Evolutionary conservation across 2,329 filamentous ascomycete genomes (phyloP).

Genomic region (Pseudocercospora musae): DNA sequence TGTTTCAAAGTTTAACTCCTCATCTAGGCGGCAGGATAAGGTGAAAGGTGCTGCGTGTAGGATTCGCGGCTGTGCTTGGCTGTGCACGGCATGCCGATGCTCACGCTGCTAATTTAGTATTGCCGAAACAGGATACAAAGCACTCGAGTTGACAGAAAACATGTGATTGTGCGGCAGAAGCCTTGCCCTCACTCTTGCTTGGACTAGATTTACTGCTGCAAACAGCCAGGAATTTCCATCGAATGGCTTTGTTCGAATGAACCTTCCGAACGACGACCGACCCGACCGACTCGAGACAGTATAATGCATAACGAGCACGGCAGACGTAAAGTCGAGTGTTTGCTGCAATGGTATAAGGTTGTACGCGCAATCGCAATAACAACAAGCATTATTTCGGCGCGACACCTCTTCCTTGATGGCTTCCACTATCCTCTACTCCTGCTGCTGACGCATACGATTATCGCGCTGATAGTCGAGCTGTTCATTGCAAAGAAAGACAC

Average conservation of each 20-base stretch:
- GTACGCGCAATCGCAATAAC: slow-evolving; percentile 8
- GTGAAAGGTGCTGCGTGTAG: not conserved
- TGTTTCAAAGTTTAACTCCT: not conserved
- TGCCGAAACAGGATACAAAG: not conserved
- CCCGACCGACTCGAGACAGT: not conserved
- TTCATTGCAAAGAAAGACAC: not conserved
- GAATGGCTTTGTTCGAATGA: not conserved
- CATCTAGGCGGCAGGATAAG: not conserved
- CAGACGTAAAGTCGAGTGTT: not conserved
- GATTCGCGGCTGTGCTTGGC: not conserved
- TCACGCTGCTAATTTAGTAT: not conserved
- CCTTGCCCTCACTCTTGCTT: not conserved
- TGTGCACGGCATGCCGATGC: not conserved
- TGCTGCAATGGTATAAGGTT: not conserved
- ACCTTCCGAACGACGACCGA: not conserved
- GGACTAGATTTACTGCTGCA: not conserved
- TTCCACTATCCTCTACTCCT: slow-evolving; percentile 17
- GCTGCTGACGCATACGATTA: slow-evolving; percentile 9
- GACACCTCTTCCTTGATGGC: slow-evolving; percentile 13
- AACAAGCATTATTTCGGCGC: slow-evolving; percentile 6
- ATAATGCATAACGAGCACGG: not conserved
- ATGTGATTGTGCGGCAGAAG: not conserved
- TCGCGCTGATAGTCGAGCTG: not conserved
- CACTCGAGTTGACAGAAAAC: not conserved
- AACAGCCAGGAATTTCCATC: not conserved